Base-by-base conservation (phyloP, 208 protist genomes). In the Leishmania turanica region DNA sequence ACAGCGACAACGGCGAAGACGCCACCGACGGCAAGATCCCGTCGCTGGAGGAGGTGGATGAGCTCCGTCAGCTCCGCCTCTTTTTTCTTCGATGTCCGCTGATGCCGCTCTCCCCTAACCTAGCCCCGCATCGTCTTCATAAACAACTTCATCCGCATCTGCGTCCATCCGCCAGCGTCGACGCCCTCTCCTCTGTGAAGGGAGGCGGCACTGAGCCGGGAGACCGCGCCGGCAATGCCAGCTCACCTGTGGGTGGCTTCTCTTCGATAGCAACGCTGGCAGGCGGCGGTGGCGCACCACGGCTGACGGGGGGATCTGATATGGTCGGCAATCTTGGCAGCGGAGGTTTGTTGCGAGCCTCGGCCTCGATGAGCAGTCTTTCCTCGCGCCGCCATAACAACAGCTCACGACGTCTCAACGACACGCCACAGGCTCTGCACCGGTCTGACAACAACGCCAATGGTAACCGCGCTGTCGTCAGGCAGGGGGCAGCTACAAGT, bases 31-130 rank as follows among this genome's bases (percentile, higher is more conserved):
- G n/a, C 0, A 51, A 15, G 60, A 27, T 40, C 13, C 62, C 40
- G 9, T 54, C 45, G 8, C 24, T 56, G 4, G 79, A 77, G 45
- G 45, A 42, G 64, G 31, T 86, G 34, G 49, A 79, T 21, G 72
- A 27, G 19, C 82, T 86, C 27, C 65, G 49, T 34, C 78, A 31
- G 21, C 77, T 86, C 17, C 58, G 78, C 49, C 58, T 62, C 49
- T 86, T 79, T 31, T 86, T 86, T 34, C 82, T 62, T 40, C 82
- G 47, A 2, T 86, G 82, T 31, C 82, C 82, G 37, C 45, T 86
- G 24, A 82, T 86, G 77, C 82, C 82, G 72, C 13, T 64, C 74
- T 54, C 54, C 73, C 82, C 73, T 3, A 74, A 79, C n/a, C 24
- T 49, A 19, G 1, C 49, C 53, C 31, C 74, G 37, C 45, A 62